These are phyloP conservation scores for Fomitopsis serialis DNA, from an alignment of 768 basidiomycete species.

Conservation along the genomic window DNA sequence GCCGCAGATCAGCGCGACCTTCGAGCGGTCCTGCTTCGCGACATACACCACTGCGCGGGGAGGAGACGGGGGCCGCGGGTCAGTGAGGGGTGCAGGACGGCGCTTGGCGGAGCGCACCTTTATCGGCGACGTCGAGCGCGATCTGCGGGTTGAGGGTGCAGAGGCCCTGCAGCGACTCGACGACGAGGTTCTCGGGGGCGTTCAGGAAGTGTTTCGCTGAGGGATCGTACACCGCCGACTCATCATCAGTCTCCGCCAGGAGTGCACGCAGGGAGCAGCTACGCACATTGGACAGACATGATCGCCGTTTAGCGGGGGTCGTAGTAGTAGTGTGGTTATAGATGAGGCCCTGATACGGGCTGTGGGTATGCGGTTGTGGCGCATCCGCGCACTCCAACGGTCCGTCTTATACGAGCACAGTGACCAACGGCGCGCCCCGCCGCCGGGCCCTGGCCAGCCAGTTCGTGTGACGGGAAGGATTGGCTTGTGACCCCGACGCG, in stretches of 20 bases:
- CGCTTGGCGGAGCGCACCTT: conserved; percentile 40
- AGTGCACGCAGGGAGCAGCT: neutral
- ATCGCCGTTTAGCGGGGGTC: no score
- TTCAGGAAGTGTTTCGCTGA: conserved; percentile 77
- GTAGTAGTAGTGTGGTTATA: no score
- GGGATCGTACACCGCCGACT: neutral
- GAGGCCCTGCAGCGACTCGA: conserved; percentile 74
- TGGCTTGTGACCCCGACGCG: neutral
- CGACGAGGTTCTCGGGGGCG: conserved; percentile 59
- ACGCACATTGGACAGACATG: conserved; percentile 19
- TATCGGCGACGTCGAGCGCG: conserved; percentile 62
- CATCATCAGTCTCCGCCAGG: neutral
- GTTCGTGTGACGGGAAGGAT: neutral
- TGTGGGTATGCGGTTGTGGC: neutral
- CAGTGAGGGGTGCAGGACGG: neutral
- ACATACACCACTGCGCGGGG: conserved; percentile 52
- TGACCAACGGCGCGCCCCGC: neutral
- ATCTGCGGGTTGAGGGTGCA: conserved; percentile 67
- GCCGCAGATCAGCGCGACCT: conserved; percentile 76
- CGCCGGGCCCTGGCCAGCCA: neutral
- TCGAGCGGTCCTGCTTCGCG: conserved; percentile 48
- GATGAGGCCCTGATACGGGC: no score
- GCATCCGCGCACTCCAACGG: neutral
- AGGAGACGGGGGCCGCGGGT: neutral
- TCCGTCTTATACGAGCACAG: neutral